These are phyloP conservation scores for Arachnomyces sp. DNA, from an alignment of 2,329 filamentous ascomycete species.

Conservation along the genomic window DNA sequence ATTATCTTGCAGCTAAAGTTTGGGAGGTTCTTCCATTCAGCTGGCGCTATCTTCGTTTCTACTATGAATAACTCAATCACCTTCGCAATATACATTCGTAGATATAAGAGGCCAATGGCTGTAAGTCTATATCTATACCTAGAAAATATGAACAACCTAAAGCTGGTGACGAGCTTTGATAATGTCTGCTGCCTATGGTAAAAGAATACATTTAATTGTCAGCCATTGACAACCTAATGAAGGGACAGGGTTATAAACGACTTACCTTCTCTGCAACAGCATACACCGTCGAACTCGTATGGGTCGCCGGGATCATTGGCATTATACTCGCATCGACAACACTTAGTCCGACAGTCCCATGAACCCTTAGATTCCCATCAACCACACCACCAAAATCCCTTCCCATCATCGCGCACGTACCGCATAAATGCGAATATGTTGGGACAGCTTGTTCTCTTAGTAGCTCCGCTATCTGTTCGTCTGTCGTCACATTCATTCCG, in stretches of 20 bases:
- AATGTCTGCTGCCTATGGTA: no score
- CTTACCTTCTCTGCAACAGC: constrained; percentile 27
- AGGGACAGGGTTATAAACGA: neutral
- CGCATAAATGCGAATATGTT: constrained; percentile 29
- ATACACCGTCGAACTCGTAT: constrained; percentile 27
- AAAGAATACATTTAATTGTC: no score
- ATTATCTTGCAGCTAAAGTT: no score
- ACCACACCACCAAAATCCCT: constrained; percentile 23
- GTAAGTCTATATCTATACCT: no score
- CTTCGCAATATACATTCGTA: no score
- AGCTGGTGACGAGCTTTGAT: no score
- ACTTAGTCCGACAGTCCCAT: constrained; percentile 16
- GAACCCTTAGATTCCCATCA: constrained; percentile 16
- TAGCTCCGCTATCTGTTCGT: neutral
- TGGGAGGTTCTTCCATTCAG: no score
- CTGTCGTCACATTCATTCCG: neutral
- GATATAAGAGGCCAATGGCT: no score
- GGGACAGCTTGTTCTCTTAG: constrained; percentile 23
- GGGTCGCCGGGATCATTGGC: constrained; percentile 23
- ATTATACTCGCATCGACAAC: constrained; percentile 31
- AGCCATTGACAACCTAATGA: no score
- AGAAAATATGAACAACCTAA: no score
- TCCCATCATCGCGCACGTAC: constrained; percentile 23
- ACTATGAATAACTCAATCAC: no score
- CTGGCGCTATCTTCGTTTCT: no score